Evolutionary conservation across 108 stramenopile genomes (phyloP).

Genomic region (Licmophora abbreviata): DNA sequence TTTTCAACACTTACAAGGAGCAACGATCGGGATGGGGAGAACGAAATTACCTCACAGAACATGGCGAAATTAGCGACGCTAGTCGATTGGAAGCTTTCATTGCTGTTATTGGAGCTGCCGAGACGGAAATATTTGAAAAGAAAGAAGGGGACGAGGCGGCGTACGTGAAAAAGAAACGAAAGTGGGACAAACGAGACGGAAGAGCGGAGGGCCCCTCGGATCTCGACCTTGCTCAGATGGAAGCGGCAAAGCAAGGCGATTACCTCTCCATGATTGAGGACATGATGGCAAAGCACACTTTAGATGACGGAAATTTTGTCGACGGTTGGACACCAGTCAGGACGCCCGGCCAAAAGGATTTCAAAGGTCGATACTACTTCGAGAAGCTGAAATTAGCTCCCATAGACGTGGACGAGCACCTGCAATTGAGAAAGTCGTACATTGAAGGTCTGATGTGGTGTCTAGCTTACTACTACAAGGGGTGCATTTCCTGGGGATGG

Average conservation of each 20-base stretch:
- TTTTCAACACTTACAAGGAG: conserved; percentile 91
- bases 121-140: conserved; percentile 78
- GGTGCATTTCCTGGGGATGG: conserved; percentile 98
- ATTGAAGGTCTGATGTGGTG: conserved; percentile 99
- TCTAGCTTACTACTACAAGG: conserved; percentile 97
- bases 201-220: conserved; percentile 62
- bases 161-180: conserved; percentile 67
- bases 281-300: conserved; percentile 40
- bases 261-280: conserved; percentile 57
- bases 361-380: conserved; percentile 93
- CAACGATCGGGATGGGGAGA: conserved; percentile 69
- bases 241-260: conserved; percentile 72
- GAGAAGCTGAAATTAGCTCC: conserved; percentile 88
- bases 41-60: conserved; percentile 87
- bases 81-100: conserved; percentile 73
- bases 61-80: conserved; percentile 74
- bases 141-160: conserved; percentile 69
- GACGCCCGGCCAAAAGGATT: conserved; percentile 65
- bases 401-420: conserved; percentile 56
- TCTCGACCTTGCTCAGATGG: conserved; percentile 61
- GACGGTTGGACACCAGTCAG: conserved; percentile 59
- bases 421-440: conserved; percentile 67
- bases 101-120: conserved; percentile 75
- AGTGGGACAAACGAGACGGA: conserved; percentile 81
- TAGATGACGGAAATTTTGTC: conserved; percentile 30